A percentile compares a stretch with the other conserved stretches of the same genome.
phyloP scores from a whole-genome alignment of 176 grass and related monocot genomes.

The Alopecurus myosuroides region DNA sequence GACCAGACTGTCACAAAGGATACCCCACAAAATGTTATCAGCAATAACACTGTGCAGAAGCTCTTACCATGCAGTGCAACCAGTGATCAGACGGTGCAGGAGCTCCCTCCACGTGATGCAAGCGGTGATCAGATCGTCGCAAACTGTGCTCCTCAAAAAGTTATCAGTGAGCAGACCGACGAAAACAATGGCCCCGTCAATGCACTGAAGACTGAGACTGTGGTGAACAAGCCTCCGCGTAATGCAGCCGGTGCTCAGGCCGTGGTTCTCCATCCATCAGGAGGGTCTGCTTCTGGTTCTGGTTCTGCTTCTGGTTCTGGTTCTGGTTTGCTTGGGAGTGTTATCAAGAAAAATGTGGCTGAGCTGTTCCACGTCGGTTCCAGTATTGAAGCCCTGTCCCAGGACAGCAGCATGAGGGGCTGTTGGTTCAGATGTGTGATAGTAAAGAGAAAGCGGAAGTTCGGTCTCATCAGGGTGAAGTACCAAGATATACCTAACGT shows the following conservation, averaged over 20 bases:
- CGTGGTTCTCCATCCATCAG: background rate
- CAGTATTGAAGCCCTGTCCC: constrained; percentile 43
- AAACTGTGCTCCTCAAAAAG: background rate
- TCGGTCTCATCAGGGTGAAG: constrained; percentile 36
- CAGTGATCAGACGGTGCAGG: background rate
- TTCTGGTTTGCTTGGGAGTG: constrained; percentile 1
- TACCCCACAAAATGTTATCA: background rate
- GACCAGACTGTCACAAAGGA: background rate
- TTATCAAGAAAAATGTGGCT: background rate
- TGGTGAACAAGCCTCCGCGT: background rate
- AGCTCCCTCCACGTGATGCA: background rate
- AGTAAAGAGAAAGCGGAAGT: constrained; percentile 4
- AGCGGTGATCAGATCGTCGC: background rate
- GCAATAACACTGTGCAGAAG: background rate
- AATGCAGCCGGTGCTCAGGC: background rate
- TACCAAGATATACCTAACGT: constrained; percentile 52
- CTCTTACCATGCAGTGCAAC: background rate
- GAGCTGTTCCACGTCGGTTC: constrained; percentile 29
- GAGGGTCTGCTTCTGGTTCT: background rate
- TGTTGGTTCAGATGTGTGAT: constrained; percentile 65
- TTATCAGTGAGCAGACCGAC: background rate
- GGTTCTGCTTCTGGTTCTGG: background rate
- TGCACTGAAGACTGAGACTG: background rate
- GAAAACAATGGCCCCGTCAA: background rate
- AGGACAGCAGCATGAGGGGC: constrained; percentile 66